These are phyloP conservation scores for Emergomyces pasteurianus DNA, from an alignment of 2,329 filamentous ascomycete species.

Conservation along the genomic window DNA sequence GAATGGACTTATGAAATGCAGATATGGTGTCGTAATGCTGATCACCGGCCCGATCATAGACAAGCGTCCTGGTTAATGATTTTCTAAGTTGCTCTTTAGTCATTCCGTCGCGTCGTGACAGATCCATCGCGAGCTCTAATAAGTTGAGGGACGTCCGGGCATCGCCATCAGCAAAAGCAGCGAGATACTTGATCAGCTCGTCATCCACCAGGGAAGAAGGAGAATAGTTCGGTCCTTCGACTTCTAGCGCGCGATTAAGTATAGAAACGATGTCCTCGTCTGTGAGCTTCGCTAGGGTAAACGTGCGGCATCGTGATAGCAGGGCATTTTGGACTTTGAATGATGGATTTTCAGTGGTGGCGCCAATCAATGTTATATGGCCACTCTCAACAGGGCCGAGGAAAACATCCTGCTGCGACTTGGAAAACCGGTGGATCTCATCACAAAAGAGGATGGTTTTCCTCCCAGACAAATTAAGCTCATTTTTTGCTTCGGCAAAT, in stretches of 20 bases:
- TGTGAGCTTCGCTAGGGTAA: conserved; percentile 66
- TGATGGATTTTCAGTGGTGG: conserved; percentile 92
- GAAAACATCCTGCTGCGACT: conserved; percentile 90
- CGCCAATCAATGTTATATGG: conserved; percentile 81
- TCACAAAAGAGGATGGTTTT: conserved; percentile 97
- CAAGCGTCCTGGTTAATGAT: conserved; percentile 76
- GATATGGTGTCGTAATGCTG: conserved; percentile 97
- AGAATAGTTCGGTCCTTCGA: conserved; percentile 44
- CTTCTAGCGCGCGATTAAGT: conserved; percentile 58
- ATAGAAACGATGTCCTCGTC: conserved; percentile 63
- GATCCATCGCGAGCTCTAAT: conserved; percentile 73
- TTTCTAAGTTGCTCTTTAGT: conserved; percentile 69
- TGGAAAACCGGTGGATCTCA: conserved; percentile 86
- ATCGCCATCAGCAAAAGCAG: conserved; percentile 81
- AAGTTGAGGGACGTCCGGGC: conserved; percentile 87
- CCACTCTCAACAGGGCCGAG: conserved; percentile 84
- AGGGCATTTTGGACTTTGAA: conserved; percentile 86
- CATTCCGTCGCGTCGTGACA: conserved; percentile 52
- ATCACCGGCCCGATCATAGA: conserved; percentile 90
- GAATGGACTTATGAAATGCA: conserved; percentile 90
- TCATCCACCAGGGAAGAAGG: conserved; percentile 54
- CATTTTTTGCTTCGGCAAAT: conserved; percentile 71
- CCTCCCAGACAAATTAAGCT: conserved; percentile 66
- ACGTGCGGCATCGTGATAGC: conserved; percentile 79
- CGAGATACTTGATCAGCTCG: conserved; percentile 67